Evolutionary conservation across 1,284 basidiomycete species (phyloP).

Genomic region (Omphalotus olearius): DNA sequence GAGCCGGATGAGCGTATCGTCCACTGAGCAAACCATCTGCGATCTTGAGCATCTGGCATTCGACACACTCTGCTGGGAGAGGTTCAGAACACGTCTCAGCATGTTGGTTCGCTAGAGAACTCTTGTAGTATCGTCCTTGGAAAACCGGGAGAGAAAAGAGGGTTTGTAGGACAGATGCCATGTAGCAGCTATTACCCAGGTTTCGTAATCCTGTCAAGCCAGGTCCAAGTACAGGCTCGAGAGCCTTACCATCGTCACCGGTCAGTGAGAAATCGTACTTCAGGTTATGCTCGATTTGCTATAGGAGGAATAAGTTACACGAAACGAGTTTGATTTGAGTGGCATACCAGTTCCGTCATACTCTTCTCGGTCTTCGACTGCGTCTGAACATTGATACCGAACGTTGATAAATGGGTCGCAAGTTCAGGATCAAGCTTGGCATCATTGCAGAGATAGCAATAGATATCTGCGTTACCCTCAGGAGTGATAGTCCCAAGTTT

Average conservation of each 20-base stretch:
- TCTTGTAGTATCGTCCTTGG: constrained; percentile 61
- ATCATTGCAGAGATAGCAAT: constrained; percentile 94
- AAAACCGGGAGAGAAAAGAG: constrained; percentile 83
- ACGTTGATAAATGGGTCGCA: constrained; percentile 70
- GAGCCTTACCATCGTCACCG: constrained; percentile 83
- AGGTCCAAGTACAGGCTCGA: constrained; percentile 87
- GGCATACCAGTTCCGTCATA: constrained; percentile 87
- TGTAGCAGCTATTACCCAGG: constrained; percentile 97
- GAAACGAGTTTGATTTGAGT: not conserved
- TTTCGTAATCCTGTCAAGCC: constrained; percentile 90
- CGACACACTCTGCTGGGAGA: constrained; percentile 82
- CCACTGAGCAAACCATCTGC: constrained; percentile 92
- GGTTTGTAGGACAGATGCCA: constrained; percentile 90
- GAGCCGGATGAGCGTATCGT: constrained; percentile 73
- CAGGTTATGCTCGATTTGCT: constrained; percentile 98
- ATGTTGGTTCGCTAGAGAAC: constrained; percentile 50
- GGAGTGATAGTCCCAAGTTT: constrained; percentile 97
- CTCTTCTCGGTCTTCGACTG: constrained; percentile 95
- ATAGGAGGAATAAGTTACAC: not conserved
- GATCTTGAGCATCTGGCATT: constrained; percentile 94
- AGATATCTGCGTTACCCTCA: constrained; percentile 82
- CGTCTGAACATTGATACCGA: constrained; percentile 84
- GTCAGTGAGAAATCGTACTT: constrained; percentile 95
- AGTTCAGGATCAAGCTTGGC: constrained; percentile 80
- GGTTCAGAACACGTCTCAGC: constrained; percentile 62